Base-by-base conservation (phyloP, 441 rosid species). In the Jatropha podagrica region DNA sequence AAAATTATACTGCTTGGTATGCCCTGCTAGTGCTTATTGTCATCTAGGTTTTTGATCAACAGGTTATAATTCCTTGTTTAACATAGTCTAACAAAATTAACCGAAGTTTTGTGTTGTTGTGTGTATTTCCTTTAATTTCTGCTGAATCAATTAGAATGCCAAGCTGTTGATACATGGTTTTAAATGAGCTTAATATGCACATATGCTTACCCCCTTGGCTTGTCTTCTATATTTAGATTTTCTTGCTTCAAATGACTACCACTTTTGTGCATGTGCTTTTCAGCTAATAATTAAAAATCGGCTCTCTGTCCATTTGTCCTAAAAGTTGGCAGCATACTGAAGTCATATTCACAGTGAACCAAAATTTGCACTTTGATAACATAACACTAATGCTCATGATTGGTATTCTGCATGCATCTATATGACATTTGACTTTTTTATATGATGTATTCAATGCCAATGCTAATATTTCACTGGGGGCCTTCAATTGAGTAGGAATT, bases 111-210 rank as follows among this genome's bases (percentile, higher is more conserved):
- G 7, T 41, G 27, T 27, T 32, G 56, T 54, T 13, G 10, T 51
- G 17, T 17, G 26, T 44, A 7, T 37, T 26, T 65, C 66, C 56
- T 44, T 52, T n/a, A 23, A 14, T 27, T 68, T 26, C 18, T 71
- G 56, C 61, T 15, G 65, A 60, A 60, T 5, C 27, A 59, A 23
- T 23, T 68, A 54, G 64, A 74, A 51, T 61, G 9, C 14, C 69
- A 32, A 49, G 54, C 62, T 60, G 68, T 75, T 48, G 65, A 67
- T 46, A 13, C 18, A 48, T n/a, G 49, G 68, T 51, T 52, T 55
- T 64, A n/a, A 65, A 48, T 64, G 10, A 68, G 69, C 69, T 52
- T 40, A 51, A 52, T 52, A 51, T 41, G 74, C 60, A 56, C 63
- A 27, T 17, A 49, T 17, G 41, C 27, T 75, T 67, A 38, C 51